A percentile compares a stretch with the other conserved stretches of the same genome.
Conservation (phyloP, 140 eudicot species). For the Erigeron philadelphicus region DNA sequence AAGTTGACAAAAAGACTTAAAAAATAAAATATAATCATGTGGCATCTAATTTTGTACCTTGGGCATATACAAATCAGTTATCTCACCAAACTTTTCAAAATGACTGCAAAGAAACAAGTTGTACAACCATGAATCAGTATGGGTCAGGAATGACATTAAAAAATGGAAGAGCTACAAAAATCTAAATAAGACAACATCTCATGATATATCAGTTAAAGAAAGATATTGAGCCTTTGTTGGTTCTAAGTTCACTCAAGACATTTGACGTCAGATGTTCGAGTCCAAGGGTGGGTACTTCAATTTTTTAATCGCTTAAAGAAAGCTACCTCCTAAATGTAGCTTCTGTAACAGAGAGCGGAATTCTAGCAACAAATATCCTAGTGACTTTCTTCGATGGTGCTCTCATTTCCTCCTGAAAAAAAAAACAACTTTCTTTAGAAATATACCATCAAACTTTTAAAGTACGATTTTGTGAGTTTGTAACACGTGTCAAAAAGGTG, state of each 20-base stretch:
- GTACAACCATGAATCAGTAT: constrained; percentile 6
- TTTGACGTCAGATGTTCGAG: too few species aligned
- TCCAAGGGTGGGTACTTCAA: too few species aligned
- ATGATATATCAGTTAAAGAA: background rate
- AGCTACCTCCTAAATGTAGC: constrained; percentile 69
- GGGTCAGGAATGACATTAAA: background rate
- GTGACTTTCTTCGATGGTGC: constrained; percentile 78
- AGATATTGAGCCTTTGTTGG: too few species aligned
- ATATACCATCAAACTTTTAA: background rate
- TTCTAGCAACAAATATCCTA: constrained; percentile 95
- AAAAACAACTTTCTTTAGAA: background rate
- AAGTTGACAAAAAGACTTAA: background rate
- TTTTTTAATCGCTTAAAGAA: background rate
- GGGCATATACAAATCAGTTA: constrained; percentile 94
- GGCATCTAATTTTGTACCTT: constrained; percentile 45
- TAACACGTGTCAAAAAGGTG: background rate
- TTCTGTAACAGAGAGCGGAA: constrained; percentile 80
- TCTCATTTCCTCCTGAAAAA: constrained; percentile 87
- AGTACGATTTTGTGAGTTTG: background rate
- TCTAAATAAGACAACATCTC: background rate
- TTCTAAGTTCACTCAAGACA: too few species aligned
- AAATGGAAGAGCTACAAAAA: background rate
- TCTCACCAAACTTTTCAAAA: constrained; percentile 85
- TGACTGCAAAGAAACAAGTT: constrained; percentile 49
- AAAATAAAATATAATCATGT: constrained; percentile 5